Evolutionary conservation across 257 asterid species (phyloP), one percentile per base, ranked within the genome.

Genomic region (Misopates orontium): DNA sequence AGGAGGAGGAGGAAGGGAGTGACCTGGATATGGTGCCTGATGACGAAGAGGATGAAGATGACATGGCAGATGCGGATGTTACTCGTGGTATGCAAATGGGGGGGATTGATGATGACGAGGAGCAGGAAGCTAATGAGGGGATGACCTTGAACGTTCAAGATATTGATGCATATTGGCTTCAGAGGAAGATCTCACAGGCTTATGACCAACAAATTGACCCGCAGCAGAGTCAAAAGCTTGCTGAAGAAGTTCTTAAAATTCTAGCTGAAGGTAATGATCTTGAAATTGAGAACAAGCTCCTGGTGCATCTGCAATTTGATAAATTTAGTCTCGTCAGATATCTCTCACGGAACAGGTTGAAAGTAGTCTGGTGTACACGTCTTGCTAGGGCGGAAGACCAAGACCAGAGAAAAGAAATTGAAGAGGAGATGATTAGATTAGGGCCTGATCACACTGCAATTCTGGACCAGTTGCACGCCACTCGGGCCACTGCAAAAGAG

Each of bases 131-230:
- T 48, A 78, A 75, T 66, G 88, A 78, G 63, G 88, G 88, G 13
- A 73, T 83, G 88, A 54, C 82, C 56, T 68, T 83, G 78, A 83
- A 83, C 31, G 88, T 83, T 64, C 88, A 83, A 61, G 88, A 83
- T 60, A 78, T 83, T 60, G 88, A 83, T 77, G 88, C 88, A 0
- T 83, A 83, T 68, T 83, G 88, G 88, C 84, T 83, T 68, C 88
- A 83, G 56, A 83, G 88, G 79, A 83, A 83, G 80, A 83, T 83
- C 51, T 80, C 88, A n/a, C 86, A 72, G 61, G 88, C 88, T 16
- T 83, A 80, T 73, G 88, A 80, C 70, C 84, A 83, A 47, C 73
- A 80, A 16, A 80, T 83, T 58, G 88, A 83, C 64, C 84, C 88
- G 0, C 85, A 80, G 56, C 88, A 83, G 77, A 80, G 88, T 67